Percentiles rank a stretch among this genome's conserved stretches.
These are phyloP conservation scores for Pholiota molesta DNA, from an alignment of 768 basidiomycete species.

Conservation along the genomic window DNA sequence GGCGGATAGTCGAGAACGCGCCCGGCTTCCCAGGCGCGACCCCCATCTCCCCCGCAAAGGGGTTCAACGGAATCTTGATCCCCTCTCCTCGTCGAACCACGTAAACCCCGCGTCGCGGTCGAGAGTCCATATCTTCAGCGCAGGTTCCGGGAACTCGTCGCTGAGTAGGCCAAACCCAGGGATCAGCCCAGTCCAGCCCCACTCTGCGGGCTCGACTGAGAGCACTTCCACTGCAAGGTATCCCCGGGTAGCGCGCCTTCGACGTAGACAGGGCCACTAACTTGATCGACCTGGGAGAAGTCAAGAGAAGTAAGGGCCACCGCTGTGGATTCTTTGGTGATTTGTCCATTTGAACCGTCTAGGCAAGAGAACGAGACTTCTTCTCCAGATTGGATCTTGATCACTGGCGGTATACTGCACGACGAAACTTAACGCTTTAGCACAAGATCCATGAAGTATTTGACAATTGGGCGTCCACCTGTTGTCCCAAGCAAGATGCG, in stretches of 20 bases:
- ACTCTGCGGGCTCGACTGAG: constrained; percentile 51
- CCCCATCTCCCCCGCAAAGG: constrained; percentile 70
- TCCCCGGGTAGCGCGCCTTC: constrained; percentile 56
- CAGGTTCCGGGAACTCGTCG: constrained; percentile 55
- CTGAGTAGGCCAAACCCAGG: constrained; percentile 61
- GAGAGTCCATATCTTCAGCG: constrained; percentile 58
- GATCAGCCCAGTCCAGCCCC: constrained; percentile 66
- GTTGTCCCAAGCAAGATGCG: constrained; percentile 63
- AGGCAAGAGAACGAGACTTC: constrained; percentile 61
- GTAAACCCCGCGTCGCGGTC: constrained; percentile 42
- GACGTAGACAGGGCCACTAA: constrained; percentile 62
- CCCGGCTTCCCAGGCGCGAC: constrained; percentile 54
- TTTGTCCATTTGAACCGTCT: constrained; percentile 66
- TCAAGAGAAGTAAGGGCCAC: constrained; percentile 40
- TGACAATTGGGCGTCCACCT: constrained; percentile 37
- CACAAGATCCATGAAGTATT: background rate
- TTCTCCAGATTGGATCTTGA: constrained; percentile 54
- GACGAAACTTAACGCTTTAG: background rate
- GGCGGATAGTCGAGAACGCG: constrained; percentile 63
- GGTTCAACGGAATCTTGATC: constrained; percentile 53
- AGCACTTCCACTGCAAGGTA: constrained; percentile 63
- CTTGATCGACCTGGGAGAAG: constrained; percentile 55
- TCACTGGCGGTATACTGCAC: constrained; percentile 51
- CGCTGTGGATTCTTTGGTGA: constrained; percentile 45
- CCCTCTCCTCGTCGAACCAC: constrained; percentile 52